Conservation (phyloP, 1,284 basidiomycete genomes). For the Ustilago crameri region DNA sequence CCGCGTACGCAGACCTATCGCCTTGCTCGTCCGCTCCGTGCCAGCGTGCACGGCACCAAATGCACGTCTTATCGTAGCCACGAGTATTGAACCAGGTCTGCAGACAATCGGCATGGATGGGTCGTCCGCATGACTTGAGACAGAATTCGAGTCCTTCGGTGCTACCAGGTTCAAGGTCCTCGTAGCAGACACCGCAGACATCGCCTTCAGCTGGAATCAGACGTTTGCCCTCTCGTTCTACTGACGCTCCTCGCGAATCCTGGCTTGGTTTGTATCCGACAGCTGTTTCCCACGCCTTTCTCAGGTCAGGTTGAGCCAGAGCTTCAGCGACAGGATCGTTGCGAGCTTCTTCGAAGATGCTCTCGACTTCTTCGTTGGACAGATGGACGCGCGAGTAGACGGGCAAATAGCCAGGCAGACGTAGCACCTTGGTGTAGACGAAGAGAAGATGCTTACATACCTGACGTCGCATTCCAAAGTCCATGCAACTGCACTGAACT, state of each 20-base stretch:
- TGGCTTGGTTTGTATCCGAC: slow-evolving; percentile 23
- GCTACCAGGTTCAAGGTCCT: slow-evolving; percentile 38
- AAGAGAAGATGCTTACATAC: slow-evolving; percentile 46
- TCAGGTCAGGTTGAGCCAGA: slow-evolving; percentile 26
- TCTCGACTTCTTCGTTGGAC: slow-evolving; percentile 8
- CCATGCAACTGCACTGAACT: slow-evolving; percentile 33
- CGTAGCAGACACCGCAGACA: slow-evolving; percentile 48
- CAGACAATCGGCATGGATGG: slow-evolving; percentile 43
- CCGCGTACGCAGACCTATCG: background rate
- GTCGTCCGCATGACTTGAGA: slow-evolving; percentile 41
- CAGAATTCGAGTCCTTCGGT: slow-evolving; percentile 41
- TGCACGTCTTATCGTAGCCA: slow-evolving; percentile 27
- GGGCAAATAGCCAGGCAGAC: slow-evolving; percentile 25
- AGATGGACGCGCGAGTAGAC: slow-evolving; percentile 20
- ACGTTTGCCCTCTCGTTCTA: slow-evolving; percentile 17
- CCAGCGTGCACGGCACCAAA: slow-evolving; percentile 46
- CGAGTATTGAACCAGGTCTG: slow-evolving; percentile 36
- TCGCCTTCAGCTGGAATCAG: slow-evolving; percentile 39
- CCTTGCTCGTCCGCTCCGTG: slow-evolving; percentile 3
- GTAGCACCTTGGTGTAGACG: slow-evolving; percentile 44
- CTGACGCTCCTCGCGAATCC: background rate
- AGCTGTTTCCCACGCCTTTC: slow-evolving; percentile 35
- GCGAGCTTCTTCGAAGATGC: slow-evolving; percentile 27
- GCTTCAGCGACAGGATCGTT: slow-evolving; percentile 27
- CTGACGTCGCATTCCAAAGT: slow-evolving; percentile 20